Base-by-base conservation (phyloP, 2,329 filamentous ascomycete species). In the Cryphonectria carpinicola region DNA sequence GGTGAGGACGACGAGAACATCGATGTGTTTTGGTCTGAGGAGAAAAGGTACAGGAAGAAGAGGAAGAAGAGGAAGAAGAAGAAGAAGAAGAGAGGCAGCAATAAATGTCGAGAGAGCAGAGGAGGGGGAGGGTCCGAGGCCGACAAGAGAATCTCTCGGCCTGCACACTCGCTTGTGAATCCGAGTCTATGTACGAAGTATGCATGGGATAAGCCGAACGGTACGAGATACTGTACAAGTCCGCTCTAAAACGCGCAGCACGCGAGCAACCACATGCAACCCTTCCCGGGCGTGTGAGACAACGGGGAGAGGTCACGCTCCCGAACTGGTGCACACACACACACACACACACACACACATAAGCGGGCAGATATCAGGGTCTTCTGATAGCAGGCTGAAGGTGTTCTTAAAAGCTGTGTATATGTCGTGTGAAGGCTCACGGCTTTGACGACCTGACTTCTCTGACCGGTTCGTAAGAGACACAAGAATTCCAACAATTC, bases 181-280 rank as follows among this genome's bases (percentile, higher is more conserved):
- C 43, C 46, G 65, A 35, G 65, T 60, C 64, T 69, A 28, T 60
- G 46, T n/a, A 39, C 37, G 13, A 49, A 49, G 46, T 49, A 22
- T 49, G 46, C n/a, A n/a, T 68, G 65, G 46, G 28, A 19, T 7
- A 32, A 1, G 54, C 25, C 54, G 25, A 32, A 58, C 28, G 28
- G 28, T 58, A 58, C 14, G 28, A 58, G 54, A 35, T 35, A 49
- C 46, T 49, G 46, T 49, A 58, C 32, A 32, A 28, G 54, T 19
- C 54, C 25, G 32, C 70, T 71, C 70, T 72, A 68, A 67, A 65
- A 65, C 56, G 70, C 63, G 70, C 70, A 65, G 70, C 70, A 72
- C 67, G 65, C 70, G 70, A 72, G 62, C 70, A 72, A 14, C 28
- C 54, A 58, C 28, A 58, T 58, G 54, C 54, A 67, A 49, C 46